Conservation (phyloP, 1,284 basidiomycete genomes). For the Laetiporus sulphureus region DNA sequence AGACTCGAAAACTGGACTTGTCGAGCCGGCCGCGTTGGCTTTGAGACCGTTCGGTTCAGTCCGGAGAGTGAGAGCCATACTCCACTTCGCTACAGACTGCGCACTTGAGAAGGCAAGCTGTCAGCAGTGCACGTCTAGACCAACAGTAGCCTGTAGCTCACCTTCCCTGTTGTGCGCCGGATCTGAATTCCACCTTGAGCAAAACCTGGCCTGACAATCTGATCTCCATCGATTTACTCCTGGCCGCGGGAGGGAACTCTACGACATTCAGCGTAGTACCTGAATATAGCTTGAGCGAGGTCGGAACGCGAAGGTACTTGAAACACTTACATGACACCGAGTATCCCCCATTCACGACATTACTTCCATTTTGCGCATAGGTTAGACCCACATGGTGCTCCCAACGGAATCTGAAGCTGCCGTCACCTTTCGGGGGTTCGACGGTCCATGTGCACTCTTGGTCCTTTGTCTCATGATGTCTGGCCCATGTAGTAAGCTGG, state of each 20-base stretch:
- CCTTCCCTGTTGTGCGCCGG: slow-evolving; percentile 14
- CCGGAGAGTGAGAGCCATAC: slow-evolving; percentile 10
- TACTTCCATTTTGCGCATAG: slow-evolving; percentile 21
- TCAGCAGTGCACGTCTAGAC: neutral
- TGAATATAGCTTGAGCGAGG: slow-evolving; percentile 3
- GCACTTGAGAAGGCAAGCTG: slow-evolving; percentile 9
- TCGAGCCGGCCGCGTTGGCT: slow-evolving; percentile 9
- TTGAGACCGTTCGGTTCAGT: slow-evolving; percentile 12
- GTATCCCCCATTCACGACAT: slow-evolving; percentile 16
- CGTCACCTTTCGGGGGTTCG: slow-evolving; percentile 5
- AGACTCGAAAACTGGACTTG: slow-evolving; percentile 10
- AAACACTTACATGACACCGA: slow-evolving; percentile 19
- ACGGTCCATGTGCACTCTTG: slow-evolving; percentile 12
- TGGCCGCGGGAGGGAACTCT: slow-evolving; percentile 22
- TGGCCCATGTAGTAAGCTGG: slow-evolving; percentile 16
- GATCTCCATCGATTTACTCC: slow-evolving; percentile 20
- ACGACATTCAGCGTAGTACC: slow-evolving; percentile 25
- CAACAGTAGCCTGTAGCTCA: slow-evolving; percentile 5
- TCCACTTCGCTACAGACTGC: slow-evolving; percentile 14
- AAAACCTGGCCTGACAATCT: slow-evolving; percentile 21
- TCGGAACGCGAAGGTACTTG: neutral
- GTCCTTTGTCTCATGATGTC: slow-evolving; percentile 14
- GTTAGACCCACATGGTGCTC: slow-evolving; percentile 19
- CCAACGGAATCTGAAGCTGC: slow-evolving; percentile 15
- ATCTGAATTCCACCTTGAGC: slow-evolving; percentile 19